phyloP scores from a whole-genome alignment of 805 yeast genomes.

The Blastobotrys chiropterorum region DNA sequence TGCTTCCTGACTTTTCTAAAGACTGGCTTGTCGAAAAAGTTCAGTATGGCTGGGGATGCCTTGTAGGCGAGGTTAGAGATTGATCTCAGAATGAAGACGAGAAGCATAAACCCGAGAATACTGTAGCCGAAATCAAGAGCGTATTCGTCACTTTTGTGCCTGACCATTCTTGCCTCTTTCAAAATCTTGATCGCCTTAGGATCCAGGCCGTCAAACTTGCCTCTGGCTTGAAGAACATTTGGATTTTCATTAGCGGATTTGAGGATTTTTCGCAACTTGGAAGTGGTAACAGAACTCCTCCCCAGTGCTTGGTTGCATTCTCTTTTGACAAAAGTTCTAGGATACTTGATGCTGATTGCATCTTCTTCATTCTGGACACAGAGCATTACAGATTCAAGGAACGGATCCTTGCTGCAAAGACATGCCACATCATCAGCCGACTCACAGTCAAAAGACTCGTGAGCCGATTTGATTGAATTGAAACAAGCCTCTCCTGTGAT shows the following conservation, averaged over 20 bases:
- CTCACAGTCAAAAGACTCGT: neutral
- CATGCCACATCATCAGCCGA: neutral
- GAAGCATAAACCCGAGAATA: neutral
- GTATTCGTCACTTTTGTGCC: neutral
- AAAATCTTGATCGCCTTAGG: neutral
- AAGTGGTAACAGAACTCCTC: neutral
- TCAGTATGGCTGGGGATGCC: constrained; percentile 1
- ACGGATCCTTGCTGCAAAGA: neutral
- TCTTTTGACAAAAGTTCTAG: neutral
- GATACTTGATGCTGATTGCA: neutral
- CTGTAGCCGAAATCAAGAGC: neutral
- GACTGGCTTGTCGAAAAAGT: constrained; percentile 3
- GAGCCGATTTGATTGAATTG: neutral
- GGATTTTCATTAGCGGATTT: neutral
- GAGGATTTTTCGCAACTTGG: neutral
- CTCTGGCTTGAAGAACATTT: neutral
- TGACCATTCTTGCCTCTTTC: neutral
- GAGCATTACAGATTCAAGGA: neutral
- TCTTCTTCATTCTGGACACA: neutral
- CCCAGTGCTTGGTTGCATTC: neutral
- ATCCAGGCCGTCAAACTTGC: neutral
- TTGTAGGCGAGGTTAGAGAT: constrained; percentile 1
- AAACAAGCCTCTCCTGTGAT: neutral
- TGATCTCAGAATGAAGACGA: neutral
- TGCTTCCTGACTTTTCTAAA: constrained; percentile 16